These are phyloP conservation scores for Leccinum ponderosum DNA, from an alignment of 1,284 basidiomycete species.

Conservation along the genomic window DNA sequence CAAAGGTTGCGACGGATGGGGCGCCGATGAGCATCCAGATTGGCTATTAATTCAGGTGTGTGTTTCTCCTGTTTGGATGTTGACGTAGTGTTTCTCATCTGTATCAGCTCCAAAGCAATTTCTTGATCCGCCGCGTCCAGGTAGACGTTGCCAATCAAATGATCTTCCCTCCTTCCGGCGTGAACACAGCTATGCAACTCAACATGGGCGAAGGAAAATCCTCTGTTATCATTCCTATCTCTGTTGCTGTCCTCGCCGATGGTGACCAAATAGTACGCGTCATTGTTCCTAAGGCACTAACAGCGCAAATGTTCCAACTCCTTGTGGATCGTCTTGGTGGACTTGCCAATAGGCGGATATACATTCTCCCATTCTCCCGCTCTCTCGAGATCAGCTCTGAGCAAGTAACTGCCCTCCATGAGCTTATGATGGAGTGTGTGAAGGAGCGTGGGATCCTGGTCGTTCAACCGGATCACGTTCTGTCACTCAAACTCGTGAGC, in stretches of 20 bases:
- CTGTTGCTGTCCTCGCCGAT: background rate
- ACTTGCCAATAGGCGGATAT: conserved; percentile 45
- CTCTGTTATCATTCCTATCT: conserved; percentile 13
- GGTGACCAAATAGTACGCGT: background rate
- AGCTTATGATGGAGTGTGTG: conserved; percentile 40
- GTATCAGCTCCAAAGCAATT: conserved; percentile 42
- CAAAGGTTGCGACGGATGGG: conserved; percentile 14
- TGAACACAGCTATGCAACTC: conserved; percentile 46
- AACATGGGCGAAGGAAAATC: conserved; percentile 63
- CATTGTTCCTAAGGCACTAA: background rate
- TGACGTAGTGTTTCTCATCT: background rate
- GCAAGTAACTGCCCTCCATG: conserved; percentile 20
- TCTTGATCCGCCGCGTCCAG: conserved; percentile 43
- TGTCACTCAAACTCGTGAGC: conserved; percentile 49
- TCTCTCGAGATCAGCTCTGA: conserved; percentile 25
- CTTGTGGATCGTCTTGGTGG: conserved; percentile 45
- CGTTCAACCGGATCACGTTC: conserved; percentile 50
- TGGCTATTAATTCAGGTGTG: conserved; percentile 54
- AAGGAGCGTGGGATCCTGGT: conserved; percentile 42
- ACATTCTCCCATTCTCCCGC: conserved; percentile 50
- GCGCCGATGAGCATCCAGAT: conserved; percentile 31
- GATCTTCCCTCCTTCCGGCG: conserved; percentile 38
- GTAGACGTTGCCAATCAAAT: conserved; percentile 43
- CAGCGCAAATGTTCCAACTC: conserved; percentile 46
- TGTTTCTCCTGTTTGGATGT: background rate